Evolutionary conservation across 2,329 filamentous ascomycete species (phyloP), one percentile per base, ranked within the genome.

Genomic region (Ophiognomonia clavigignenti-juglandacearum): DNA sequence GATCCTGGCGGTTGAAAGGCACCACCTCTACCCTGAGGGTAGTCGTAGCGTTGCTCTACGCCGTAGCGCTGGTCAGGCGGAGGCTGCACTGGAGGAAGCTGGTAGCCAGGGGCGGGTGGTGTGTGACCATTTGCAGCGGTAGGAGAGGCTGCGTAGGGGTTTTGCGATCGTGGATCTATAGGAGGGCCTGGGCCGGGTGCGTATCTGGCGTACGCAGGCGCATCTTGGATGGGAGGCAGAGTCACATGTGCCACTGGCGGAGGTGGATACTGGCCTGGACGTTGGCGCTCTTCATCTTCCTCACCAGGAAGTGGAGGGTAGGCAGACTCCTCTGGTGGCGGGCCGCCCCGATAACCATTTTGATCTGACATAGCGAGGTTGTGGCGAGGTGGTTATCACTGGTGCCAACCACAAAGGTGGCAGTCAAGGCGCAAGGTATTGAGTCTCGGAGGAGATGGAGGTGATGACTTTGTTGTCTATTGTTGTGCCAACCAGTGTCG

Each of bases 151-250:
- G 57, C 52, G 23, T 54, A 59, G 37, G 36, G 45, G 23, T 47
- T 44, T 6, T 47, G 41, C 7, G 51, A 36, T 38, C 50, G 32
- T 14, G 45, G 67, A 63, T 56, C 61, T 67, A 34, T 71, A 68
- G 43, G 47, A 19, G 36, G 72, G 70, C 14, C 11, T n/a, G 31
- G 31, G 70, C 14, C 11, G 9, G n/a, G 31, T n/a, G 46, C 65
- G 54, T 71, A 74, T 48, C 61, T 62, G 40, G 52, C 47, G 47
- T 61, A 59, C 47, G 62, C 55, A 27, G 61, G 57, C 39, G 68
- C 61, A 56, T 76, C 74, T 45, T 75, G 67, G 44, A 78, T 77
- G 16, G 74, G 70, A 1, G 75, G 74, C 27, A 75, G 62, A 50
- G 68, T 74, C 49, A 74, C 67, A 48, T 66, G 59, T 43, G 71